These are phyloP conservation scores for Lasiodiplodia hormozganensis DNA, from an alignment of 2,329 filamentous ascomycete genomes.

Conservation along the genomic window DNA sequence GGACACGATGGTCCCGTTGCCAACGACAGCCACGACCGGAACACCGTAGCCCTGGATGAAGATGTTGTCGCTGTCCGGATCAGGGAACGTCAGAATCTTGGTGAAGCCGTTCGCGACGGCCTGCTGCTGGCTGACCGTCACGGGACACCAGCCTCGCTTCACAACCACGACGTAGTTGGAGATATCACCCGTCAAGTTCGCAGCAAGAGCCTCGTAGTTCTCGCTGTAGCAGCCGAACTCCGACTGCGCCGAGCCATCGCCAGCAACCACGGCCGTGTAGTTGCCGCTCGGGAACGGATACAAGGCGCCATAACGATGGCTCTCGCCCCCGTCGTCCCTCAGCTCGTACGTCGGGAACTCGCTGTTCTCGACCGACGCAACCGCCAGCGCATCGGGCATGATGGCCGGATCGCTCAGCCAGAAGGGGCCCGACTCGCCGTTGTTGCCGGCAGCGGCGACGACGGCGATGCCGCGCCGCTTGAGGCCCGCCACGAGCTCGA, in stretches of 20 bases:
- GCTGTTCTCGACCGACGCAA: constrained; percentile 53
- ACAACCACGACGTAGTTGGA: constrained; percentile 11
- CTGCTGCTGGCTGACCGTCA: not conserved
- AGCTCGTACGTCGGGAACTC: constrained; percentile 36
- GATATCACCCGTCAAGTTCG: not conserved
- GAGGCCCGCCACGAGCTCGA: constrained; percentile 50
- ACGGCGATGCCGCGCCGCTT: constrained; percentile 57
- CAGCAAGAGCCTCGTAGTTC: not conserved
- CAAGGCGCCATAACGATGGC: not conserved
- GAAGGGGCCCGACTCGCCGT: constrained; percentile 58
- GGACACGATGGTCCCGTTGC: constrained; percentile 6
- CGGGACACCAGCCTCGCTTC: not conserved
- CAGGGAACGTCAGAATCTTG: constrained; percentile 13
- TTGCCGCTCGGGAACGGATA: constrained; percentile 13
- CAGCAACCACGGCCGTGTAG: constrained; percentile 6
- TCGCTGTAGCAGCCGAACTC: not conserved
- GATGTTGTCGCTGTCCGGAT: constrained; percentile 4
- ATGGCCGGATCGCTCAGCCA: constrained; percentile 52
- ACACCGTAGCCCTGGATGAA: constrained; percentile 5
- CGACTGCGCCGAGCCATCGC: not conserved
- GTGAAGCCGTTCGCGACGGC: not conserved
- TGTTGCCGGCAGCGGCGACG: constrained; percentile 60
- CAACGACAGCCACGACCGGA: not conserved
- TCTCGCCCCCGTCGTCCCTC: not conserved
- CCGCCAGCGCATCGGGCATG: constrained; percentile 51